Evolutionary conservation across 305 asterid species (phyloP), one percentile per base, ranked within the genome.

Genomic region (Fraxinus floribunda): DNA sequence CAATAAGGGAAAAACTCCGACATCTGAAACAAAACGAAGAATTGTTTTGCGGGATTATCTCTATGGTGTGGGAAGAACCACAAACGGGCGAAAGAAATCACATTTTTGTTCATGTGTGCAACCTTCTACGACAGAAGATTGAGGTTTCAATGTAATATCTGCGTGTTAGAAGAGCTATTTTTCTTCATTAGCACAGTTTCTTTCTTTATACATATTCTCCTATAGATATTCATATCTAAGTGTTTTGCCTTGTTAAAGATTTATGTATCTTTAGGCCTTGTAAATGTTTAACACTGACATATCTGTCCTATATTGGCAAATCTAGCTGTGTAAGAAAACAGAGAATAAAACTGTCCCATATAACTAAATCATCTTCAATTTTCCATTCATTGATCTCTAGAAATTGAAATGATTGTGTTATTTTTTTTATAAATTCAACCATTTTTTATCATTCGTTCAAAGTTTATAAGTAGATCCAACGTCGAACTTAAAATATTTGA

Each of bases 101-200:
- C 83, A 82, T 15, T 95, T 91, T 83, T 95, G 98, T 64, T 91
- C 90, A 3, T 95, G 98, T 46, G 89, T 89, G 62, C 90, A 88
- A 91, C 97, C 97, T 83, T 90, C 95, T 18, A 90, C 97, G 0
- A 80, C 84, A 49, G 93, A 89, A 81, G 97, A 92, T 75, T 95
- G 88, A 93, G 84, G 41, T 71, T 78, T 81, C 5, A 62, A 9
- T n/a, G 26, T 6, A 62, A 62, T 8, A 9, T 62, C 29, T 62
- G 32, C 32, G 4, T 62, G 71, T 62, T 62, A 62, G 71, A 62
- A 62, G 32, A 62, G 32, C 71, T 62, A 62, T 8, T 20, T 60
- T 7, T 20, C 68, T 57, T 57, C 68, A 57, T 57, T 57, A 57
- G 68, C 68, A 18, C 29, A 57, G 68, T 57, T 7, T 57, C 29